These are phyloP conservation scores for Neurospora terricola DNA, from an alignment of 495 filamentous ascomycete genomes.

Conservation along the genomic window DNA sequence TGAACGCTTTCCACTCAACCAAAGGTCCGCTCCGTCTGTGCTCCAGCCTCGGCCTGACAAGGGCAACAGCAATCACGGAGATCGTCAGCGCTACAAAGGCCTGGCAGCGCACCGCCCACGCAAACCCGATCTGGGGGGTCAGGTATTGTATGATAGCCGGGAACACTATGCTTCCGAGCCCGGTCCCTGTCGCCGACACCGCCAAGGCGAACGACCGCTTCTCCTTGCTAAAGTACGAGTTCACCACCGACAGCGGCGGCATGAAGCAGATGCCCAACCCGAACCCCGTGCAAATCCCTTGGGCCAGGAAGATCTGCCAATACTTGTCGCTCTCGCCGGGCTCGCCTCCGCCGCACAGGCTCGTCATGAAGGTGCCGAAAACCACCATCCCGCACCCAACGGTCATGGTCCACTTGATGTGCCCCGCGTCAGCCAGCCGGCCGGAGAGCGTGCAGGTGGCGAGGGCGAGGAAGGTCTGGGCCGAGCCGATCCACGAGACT, in stretches of 20 bases:
- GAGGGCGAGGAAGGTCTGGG: constrained; percentile 36
- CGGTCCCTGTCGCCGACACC: constrained; percentile 30
- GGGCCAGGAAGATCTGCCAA: constrained; percentile 36
- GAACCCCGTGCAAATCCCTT: constrained; percentile 31
- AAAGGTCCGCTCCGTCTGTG: constrained; percentile 25
- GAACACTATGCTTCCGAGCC: constrained; percentile 34
- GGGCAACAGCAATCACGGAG: constrained; percentile 15
- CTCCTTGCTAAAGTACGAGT: constrained; percentile 28
- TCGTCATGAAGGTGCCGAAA: constrained; percentile 35
- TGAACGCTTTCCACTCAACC: constrained; percentile 34
- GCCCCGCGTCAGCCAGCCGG: constrained; percentile 33
- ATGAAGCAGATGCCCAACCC: constrained; percentile 36
- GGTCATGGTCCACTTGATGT: constrained; percentile 24
- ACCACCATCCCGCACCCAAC: constrained; percentile 27
- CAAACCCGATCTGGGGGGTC: constrained; percentile 31
- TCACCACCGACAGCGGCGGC: constrained; percentile 30
- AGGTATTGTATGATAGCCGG: constrained; percentile 33
- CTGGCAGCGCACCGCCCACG: constrained; percentile 34
- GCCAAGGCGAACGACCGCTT: constrained; percentile 27
- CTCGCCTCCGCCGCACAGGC: constrained; percentile 14
- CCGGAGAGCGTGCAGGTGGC: constrained; percentile 30
- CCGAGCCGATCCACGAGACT: constrained; percentile 38
- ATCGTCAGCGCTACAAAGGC: constrained; percentile 30
- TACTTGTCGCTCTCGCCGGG: constrained; percentile 10
- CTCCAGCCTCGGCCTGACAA: constrained; percentile 24